Evolutionary conservation across 2,329 filamentous ascomycete genomes (phyloP).

Genomic region (Fusarium armeniacum): DNA sequence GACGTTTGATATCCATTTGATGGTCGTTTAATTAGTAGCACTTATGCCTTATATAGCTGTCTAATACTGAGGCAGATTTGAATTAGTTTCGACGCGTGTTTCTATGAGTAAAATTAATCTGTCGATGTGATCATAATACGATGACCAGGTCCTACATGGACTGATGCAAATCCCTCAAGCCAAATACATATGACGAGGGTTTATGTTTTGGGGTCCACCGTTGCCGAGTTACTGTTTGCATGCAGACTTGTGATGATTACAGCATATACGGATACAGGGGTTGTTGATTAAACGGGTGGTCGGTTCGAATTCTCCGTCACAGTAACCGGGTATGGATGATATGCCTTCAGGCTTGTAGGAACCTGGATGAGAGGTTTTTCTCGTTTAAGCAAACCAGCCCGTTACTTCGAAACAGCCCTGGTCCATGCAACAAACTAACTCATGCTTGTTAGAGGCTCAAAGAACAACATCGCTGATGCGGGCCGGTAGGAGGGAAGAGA

Average conservation of each 20-base stretch:
- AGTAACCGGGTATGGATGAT: background rate
- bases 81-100: background rate
- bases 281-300: conserved; percentile 25
- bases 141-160: background rate
- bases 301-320: conserved; percentile 35
- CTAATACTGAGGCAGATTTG: conserved; percentile 31
- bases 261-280: background rate
- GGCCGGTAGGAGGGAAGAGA: conserved; percentile 37
- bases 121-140: conserved; percentile 13
- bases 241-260: conserved; percentile 1
- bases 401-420: background rate
- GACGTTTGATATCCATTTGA: conserved; percentile 45
- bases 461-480: conserved; percentile 35
- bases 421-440: conserved; percentile 4
- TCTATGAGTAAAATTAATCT: background rate
- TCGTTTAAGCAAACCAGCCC: background rate
- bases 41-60: conserved; percentile 31
- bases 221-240: conserved; percentile 18
- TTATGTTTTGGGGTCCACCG: conserved; percentile 16
- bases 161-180: conserved; percentile 43
- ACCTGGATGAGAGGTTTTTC: conserved; percentile 3
- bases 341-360: background rate
- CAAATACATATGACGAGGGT: conserved; percentile 18
- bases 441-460: conserved; percentile 30
- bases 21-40: conserved; percentile 38